Conservation (phyloP, 2,329 filamentous ascomycete species). For the Sporothrix pseudoabietina region DNA sequence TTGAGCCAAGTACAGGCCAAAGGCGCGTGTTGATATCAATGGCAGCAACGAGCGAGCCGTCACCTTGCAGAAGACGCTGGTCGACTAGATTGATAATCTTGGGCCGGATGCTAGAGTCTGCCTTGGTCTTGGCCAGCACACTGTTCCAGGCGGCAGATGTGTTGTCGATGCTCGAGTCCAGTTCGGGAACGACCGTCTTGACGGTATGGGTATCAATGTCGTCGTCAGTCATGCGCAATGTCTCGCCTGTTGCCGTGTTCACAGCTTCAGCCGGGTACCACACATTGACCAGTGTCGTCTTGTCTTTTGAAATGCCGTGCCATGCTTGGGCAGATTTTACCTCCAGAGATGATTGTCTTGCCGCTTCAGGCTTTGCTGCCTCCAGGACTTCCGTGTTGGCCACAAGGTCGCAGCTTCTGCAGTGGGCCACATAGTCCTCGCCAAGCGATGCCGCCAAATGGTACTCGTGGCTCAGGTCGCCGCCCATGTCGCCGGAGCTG, state of each 20-base stretch:
- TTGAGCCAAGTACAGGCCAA: constrained; percentile 20
- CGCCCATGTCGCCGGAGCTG: constrained; percentile 95
- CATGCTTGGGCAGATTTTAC: constrained; percentile 48
- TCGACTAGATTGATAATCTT: constrained; percentile 46
- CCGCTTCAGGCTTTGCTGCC: neutral
- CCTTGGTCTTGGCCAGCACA: constrained; percentile 38
- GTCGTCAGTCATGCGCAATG: constrained; percentile 37
- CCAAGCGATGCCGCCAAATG: constrained; percentile 79
- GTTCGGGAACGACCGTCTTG: constrained; percentile 64
- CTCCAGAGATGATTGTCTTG: neutral
- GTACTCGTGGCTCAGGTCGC: constrained; percentile 90
- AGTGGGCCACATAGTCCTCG: constrained; percentile 82
- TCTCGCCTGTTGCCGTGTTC: constrained; percentile 29
- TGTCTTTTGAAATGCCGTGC: constrained; percentile 68
- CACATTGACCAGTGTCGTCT: constrained; percentile 67
- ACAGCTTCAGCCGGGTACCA: constrained; percentile 57
- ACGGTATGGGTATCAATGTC: constrained; percentile 60
- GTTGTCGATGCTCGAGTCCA: constrained; percentile 70
- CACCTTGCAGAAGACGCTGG: constrained; percentile 37
- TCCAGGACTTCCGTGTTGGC: constrained; percentile 85
- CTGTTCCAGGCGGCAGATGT: constrained; percentile 54
- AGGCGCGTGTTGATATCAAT: constrained; percentile 1
- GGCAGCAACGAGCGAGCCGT: neutral
- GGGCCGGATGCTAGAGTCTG: constrained; percentile 38
- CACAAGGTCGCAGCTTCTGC: constrained; percentile 70